Evolutionary conservation across 2,329 filamentous ascomycete species (phyloP), one percentile per base, ranked within the genome.

Genomic region (Claviceps digitariae): DNA sequence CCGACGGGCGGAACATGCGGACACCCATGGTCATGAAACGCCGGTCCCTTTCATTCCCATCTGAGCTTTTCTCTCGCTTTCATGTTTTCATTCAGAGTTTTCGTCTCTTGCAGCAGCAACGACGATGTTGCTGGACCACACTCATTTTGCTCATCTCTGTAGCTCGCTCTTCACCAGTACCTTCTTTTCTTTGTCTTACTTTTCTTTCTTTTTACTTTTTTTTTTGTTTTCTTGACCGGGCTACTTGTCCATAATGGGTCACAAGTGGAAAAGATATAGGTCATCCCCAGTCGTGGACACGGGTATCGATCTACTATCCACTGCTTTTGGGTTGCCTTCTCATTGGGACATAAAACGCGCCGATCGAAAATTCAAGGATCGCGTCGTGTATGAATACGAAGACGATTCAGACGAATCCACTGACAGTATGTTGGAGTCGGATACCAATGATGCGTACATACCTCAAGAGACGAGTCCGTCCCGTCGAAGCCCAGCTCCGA

Each of bases 271-370:
- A 27, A 50, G 48, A 27, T 44, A 36, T 20, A 21, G 29, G 12
- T 25, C 50, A 21, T 41, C 44, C n/a, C 4, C 41, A 10, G 27
- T 47, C 34, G 12, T 2, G 17, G 45, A 55, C n/a, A 56, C 55
- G 25, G 55, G 58, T n/a, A 45, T 65, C 27, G 63, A 65, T 51
- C 56, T 65, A 7, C 53, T 66, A 27, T 58, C 60, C 10, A 61
- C 62, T 3, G 55, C 58, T 4, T 65, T 66, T 52, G 63, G 63
- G 6, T 48, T 63, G 10, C 62, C 63, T 1, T 60, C 61, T 29
- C 54, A 52, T 23, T 55, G 56, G 8, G 52, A 58, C 15, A 36
- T 56, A 31, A 41, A 55, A 43, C 51, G 53, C 15, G 41, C 25
- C 15, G 50, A 51, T 25, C 54, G 52, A 36, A 57, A 51, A 10